Evolutionary conservation across 2,329 filamentous ascomycete species (phyloP), one percentile per base, ranked within the genome.

Genomic region (Bipolaris cookei): DNA sequence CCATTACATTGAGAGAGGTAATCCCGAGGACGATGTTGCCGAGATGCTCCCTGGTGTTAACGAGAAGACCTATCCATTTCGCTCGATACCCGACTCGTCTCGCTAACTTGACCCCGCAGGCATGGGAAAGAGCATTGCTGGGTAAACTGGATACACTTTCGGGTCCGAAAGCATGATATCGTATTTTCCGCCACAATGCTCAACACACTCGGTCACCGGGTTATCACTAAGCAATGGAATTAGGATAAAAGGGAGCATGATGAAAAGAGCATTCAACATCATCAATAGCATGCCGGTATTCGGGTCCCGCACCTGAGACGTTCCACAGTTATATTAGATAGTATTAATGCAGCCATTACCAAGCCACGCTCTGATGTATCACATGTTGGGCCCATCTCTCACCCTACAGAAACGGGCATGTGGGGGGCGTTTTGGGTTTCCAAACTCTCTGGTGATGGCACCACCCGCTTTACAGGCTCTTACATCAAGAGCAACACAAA

Each of bases 401-500:
- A 18, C 38, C 49, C 30, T 37, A 46, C 42, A 35, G 16, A 42
- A 16, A 38, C 34, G 18, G n/a, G 14, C 20, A 16, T 52, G 53
- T 28, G 42, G 42, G 35, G 25, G n/a, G 25, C 14, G 41, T n/a
- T 25, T 51, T 32, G 39, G 41, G 18, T 38, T 28, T 10, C 41
- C 48, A 35, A 41, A 32, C 16, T 45, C 42, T 45, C 25, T 38
- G 16, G 38, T 51, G 34, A 56, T 56, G 53, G 41, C 48, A 56
- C 47, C 41, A 56, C 48, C 35, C 7, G 20, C 38, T 13, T 32
- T n/a, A 25, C 28, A 28, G 14, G 42, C 42, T 20, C 25, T 32
- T 45, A 48, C 37, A 38, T 45, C 43, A 49, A 49, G 30, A 49
- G 54, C 50, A 35, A 44, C 44, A 57, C 44, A 14, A 44, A 37